Percentiles rank a stretch among this genome's conserved stretches.
phyloP scores from a whole-genome alignment of 345 rosid genomes.

The Populus ilicifolia region DNA sequence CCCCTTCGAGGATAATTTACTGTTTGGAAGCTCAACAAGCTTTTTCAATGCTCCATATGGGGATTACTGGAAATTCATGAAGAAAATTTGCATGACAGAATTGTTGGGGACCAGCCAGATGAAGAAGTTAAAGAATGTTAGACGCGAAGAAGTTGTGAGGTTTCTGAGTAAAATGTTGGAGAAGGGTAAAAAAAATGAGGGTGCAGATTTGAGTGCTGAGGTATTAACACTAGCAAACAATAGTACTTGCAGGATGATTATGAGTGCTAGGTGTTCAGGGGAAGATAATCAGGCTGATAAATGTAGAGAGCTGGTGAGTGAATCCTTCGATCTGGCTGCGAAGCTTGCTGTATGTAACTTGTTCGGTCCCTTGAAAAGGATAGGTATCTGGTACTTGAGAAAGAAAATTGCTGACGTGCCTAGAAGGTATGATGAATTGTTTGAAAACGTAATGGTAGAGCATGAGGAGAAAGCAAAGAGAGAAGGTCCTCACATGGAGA shows the following conservation, averaged over 20 bases:
- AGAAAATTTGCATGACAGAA: slow-evolving; percentile 26
- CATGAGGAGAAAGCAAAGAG: slow-evolving; percentile 11
- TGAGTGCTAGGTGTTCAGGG: slow-evolving; percentile 40
- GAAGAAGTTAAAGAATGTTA: slow-evolving; percentile 1
- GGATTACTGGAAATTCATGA: slow-evolving; percentile 51
- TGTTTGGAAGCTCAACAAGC: slow-evolving; percentile 23
- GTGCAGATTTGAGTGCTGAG: slow-evolving; percentile 10
- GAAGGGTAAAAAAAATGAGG: slow-evolving; percentile 1
- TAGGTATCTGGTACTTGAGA: not conserved
- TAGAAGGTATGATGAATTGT: slow-evolving; percentile 7
- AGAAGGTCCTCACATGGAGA: slow-evolving; percentile 1
- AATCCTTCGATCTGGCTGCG: slow-evolving; percentile 22
- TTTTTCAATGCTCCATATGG: slow-evolving; percentile 36
- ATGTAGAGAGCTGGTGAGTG: slow-evolving; percentile 23
- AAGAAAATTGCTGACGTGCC: slow-evolving; percentile 6
- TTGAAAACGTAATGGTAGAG: slow-evolving; percentile 12
- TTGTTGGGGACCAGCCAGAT: slow-evolving; percentile 15
- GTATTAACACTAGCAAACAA: slow-evolving; percentile 9
- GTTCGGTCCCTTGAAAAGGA: slow-evolving; percentile 10
- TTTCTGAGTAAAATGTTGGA: slow-evolving; percentile 9
- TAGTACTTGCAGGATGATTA: slow-evolving; percentile 36
- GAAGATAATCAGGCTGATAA: slow-evolving; percentile 37
- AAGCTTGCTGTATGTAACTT: slow-evolving; percentile 19
- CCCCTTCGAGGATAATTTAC: slow-evolving; percentile 22
- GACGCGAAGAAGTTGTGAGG: slow-evolving; percentile 14